Base-by-base conservation (phyloP, 441 rosid species). In the Arabidopsis lyrata region DNA sequence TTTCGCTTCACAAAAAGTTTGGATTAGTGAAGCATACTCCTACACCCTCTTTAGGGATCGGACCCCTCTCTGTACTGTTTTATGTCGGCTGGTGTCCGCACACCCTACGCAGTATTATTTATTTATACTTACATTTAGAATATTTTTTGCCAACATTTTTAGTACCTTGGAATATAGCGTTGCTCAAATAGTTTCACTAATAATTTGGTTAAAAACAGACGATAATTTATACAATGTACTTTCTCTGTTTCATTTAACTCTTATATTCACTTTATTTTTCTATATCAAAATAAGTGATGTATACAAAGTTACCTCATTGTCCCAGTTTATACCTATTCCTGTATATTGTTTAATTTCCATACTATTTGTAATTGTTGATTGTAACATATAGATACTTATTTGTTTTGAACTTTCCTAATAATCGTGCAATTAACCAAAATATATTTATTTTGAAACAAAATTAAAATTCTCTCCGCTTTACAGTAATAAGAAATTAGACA, bases 31-130 rank as follows among this genome's bases (percentile, higher is more conserved):
- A 34, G 39, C 39, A 48, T 8, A 22, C 57, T 16, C 15, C 45
- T 22, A 50, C 32, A 41, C 57, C 34, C 44, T 38, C 12, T 29
- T 24, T 24, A 5, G 44, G 59, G 59, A 29, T 11, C 59, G 59
- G 59, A 29, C 18, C 59, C 18, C 13, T 29, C 32, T 61, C 6
- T 63, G 39, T 5, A 32, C 67, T 74, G 62, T 72, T 41, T 72
- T 41, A 20, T 52, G 76, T 41, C 76, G 68, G 76, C 53, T 39
- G 31, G 54, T 16, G 32, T 27, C 68, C 14, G 50, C 42, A 38
- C 52, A 60, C 52, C 41, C 53, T 71, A 71, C 41, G 29, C 5
- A 47, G 10, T 38, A 45, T 20, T 12, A 6, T 67, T 24, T 15
- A 16, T 8, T 22, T 31, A 6, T 34, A 20, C 32, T 31, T 31